Conservation (phyloP, 176 grass and related monocot genomes). For the Dactylis glomerata region DNA sequence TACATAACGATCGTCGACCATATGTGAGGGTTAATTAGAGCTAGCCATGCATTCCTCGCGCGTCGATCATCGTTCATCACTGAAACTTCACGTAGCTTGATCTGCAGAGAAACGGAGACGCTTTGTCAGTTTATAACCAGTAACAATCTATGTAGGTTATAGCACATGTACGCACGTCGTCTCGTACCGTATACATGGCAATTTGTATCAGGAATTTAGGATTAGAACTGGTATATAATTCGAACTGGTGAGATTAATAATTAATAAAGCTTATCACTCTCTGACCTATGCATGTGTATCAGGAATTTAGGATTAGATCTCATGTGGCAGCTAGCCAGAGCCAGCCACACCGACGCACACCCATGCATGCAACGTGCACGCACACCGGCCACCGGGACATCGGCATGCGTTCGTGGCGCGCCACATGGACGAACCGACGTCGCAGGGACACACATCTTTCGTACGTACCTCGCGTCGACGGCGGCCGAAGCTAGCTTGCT, state of each 20-base stretch:
- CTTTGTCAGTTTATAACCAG: background rate
- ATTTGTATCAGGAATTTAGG: too few relatives aligned
- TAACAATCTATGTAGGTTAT: background rate
- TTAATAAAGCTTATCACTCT: background rate
- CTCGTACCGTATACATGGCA: background rate
- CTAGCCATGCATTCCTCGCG: too few relatives aligned
- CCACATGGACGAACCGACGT: too few relatives aligned
- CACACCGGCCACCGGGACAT: background rate
- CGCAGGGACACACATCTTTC: background rate
- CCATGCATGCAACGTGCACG: too few relatives aligned
- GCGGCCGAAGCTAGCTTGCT: background rate
- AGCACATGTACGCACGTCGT: background rate
- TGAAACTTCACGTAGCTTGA: too few relatives aligned
- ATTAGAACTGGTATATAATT: too few relatives aligned
- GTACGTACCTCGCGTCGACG: background rate
- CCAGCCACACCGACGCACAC: background rate
- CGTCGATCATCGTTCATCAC: too few relatives aligned
- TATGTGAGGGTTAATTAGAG: too few relatives aligned
- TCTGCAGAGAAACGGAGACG: too few relatives aligned
- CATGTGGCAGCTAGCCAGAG: background rate
- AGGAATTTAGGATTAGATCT: conserved; percentile 26
- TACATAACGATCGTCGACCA: too few relatives aligned
- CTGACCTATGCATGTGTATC: background rate
- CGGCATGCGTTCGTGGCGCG: too few relatives aligned
- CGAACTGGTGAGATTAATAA: background rate